Conservation (phyloP, 176 grass and related monocot genomes). For the Zea luxurians region DNA sequence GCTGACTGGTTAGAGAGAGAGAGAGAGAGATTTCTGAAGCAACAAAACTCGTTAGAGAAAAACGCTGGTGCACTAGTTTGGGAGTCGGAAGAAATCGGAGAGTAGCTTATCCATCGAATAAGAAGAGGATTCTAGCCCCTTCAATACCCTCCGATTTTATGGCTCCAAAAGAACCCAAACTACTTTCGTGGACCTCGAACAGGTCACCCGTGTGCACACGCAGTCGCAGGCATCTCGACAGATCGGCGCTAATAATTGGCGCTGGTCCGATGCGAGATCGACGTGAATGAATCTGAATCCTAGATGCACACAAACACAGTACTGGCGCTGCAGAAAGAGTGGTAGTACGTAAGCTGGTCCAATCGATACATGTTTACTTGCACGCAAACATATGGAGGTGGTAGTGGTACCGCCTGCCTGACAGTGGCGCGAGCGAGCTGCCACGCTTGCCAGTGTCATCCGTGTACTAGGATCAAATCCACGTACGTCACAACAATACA, state of each 20-base stretch:
- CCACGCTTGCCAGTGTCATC: constrained; percentile 16
- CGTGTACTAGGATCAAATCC: constrained; percentile 19
- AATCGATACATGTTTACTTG: constrained; percentile 45
- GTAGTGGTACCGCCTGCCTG: constrained; percentile 14
- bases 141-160: no score
- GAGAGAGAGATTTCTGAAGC: background rate
- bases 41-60: constrained; percentile 24
- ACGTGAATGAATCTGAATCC: constrained; percentile 2
- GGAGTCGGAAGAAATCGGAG: no score
- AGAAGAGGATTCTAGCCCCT: no score
- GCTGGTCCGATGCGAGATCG: background rate
- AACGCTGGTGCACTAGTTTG: background rate
- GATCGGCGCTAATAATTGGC: constrained; percentile 27
- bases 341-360: background rate
- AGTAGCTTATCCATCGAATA: no score
- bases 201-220: constrained; percentile 23
- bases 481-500: constrained; percentile 25
- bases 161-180: no score
- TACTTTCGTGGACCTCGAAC: background rate
- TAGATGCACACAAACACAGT: background rate
- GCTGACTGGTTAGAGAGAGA: constrained; percentile 23
- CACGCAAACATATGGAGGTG: constrained; percentile 43
- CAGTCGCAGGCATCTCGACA: background rate
- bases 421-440: constrained; percentile 21
- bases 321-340: background rate